Evolutionary conservation across 2,329 filamentous ascomycete species (phyloP).

Genomic region (Trichoderma sp.): DNA sequence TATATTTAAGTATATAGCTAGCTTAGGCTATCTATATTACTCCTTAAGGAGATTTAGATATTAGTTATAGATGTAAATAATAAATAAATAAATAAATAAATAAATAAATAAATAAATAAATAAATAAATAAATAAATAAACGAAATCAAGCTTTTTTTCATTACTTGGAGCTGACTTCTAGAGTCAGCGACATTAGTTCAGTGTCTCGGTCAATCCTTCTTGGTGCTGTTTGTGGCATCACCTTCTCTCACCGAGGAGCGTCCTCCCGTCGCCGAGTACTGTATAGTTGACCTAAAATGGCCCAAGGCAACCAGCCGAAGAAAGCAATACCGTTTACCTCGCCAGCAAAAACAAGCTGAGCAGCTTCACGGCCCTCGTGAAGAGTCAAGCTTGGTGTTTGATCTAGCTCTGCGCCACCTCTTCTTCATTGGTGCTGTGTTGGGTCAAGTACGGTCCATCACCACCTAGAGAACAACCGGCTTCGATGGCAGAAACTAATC

Average conservation of each 20-base stretch:
- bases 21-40: too few species aligned
- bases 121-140: too few species aligned
- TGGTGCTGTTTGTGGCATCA: too few species aligned
- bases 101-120: too few species aligned
- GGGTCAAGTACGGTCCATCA: background rate
- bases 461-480: background rate
- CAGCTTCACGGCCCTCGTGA: slow-evolving; percentile 19
- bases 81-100: too few species aligned
- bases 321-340: background rate
- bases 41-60: too few species aligned
- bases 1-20: too few species aligned
- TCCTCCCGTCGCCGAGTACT: background rate
- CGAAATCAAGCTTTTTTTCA: background rate
- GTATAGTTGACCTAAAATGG: too few species aligned
- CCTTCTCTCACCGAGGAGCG: too few species aligned
- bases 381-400: background rate
- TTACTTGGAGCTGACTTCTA: background rate
- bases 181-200: too few species aligned
- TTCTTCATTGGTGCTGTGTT: background rate
- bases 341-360: background rate
- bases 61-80: too few species aligned
- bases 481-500: background rate
- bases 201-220: too few species aligned
- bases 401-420: slow-evolving; percentile 10
- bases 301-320: background rate